Base-by-base conservation (phyloP, 2,329 filamentous ascomycete genomes). In the Clonostachys solani region DNA sequence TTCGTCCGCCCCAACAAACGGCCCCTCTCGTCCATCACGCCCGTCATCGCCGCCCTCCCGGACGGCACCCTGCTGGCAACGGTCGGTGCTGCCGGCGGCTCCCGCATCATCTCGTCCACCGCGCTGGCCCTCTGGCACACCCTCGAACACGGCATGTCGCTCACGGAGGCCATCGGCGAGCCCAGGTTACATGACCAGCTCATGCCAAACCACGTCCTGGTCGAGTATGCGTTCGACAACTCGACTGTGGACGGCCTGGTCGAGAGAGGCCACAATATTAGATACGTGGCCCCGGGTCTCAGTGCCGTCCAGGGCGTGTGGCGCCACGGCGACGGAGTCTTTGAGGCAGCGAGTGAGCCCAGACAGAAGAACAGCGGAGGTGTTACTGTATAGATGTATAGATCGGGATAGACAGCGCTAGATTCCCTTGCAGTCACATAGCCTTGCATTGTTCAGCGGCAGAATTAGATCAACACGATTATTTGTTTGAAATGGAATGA, bases 121-220 rank as follows among this genome's bases (percentile, higher is more conserved):
- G 75, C 89, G 8, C 88, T 90, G 60, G 83, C 84, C 37, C 69
- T 91, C 6, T 85, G 88, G 68, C 80, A 89, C 58, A 75, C 89
- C 6, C 68, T 95, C 4, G 86, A 92, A 57, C 76, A 81, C 51
- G 61, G 57, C 13, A 71, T 84, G 65, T 80, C 75, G 1, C 74
- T 84, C 6, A 64, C 68, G 0, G 70, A 86, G 44, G 86, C 89
- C 1, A 72, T 95, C 13, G 73, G 71, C 0, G 65, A 77, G 56
- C 87, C 87, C 1, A 73, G 91, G 9, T 68, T 95, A 18, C 91
- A 95, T 59, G 89, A 95, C 60, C 91, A 95, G 67, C 71, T 95
- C 10, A 72, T 90, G 46, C 91, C 90, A 0, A 85, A 90, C 55
- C 66, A 68, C 43, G 77, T 84, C 2, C 70, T 69, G 1, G 84